Evolutionary conservation across 768 basidiomycete genomes (phyloP).

Genomic region (Mycena vulgaris): DNA sequence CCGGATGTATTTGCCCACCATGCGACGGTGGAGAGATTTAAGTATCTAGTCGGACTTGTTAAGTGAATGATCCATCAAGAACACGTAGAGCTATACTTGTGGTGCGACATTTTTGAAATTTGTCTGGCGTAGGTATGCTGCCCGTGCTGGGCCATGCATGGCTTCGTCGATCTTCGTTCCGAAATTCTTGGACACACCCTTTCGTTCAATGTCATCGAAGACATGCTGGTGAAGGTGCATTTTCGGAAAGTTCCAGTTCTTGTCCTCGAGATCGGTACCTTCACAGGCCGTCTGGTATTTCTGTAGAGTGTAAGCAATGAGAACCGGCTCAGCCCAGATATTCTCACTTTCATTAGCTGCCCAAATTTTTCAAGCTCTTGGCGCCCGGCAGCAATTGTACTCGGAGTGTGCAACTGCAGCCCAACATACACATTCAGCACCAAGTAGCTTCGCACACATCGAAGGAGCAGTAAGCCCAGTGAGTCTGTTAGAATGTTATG

Average conservation of each 20-base stretch:
- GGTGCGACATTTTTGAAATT: slow-evolving; percentile 52
- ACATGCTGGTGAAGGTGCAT: slow-evolving; percentile 51
- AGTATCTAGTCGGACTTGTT: not conserved
- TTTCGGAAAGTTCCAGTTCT: slow-evolving; percentile 56
- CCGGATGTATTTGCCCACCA: slow-evolving; percentile 1
- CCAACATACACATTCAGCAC: not conserved
- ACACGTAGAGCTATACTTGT: slow-evolving; percentile 44
- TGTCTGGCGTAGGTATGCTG: slow-evolving; percentile 45
- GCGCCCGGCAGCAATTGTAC: not conserved
- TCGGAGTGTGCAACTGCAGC: not conserved
- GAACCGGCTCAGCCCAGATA: not conserved
- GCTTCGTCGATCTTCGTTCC: slow-evolving; percentile 51
- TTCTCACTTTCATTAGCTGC: not conserved
- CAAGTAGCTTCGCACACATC: not conserved
- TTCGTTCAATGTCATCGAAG: slow-evolving; percentile 49
- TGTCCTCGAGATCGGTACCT: slow-evolving; percentile 31
- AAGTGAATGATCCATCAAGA: not conserved
- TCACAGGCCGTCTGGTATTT: not conserved
- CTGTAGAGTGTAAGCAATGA: slow-evolving; percentile 20
- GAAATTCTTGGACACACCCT: slow-evolving; percentile 50
- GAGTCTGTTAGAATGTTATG: slow-evolving; percentile 37
- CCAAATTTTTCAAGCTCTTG: not conserved
- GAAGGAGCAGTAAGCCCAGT: not conserved
- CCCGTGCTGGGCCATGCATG: slow-evolving; percentile 49
- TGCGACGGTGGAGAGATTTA: not conserved